Conservation (phyloP, 2,329 filamentous ascomycete species). For the Pseudocercospora pini-densiflorae region DNA sequence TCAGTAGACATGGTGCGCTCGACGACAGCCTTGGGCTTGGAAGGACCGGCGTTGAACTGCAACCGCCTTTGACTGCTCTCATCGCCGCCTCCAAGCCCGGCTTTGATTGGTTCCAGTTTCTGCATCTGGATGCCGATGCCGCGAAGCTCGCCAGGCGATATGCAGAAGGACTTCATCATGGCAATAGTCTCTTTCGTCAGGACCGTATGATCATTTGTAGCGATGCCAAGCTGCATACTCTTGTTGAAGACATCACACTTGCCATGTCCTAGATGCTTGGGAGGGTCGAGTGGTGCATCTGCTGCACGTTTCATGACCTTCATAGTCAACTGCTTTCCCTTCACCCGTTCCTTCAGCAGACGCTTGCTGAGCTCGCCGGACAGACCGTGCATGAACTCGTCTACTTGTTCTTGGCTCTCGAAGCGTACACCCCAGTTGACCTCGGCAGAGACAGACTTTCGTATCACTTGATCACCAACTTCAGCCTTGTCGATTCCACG, state of each 20-base stretch:
- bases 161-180: conserved; percentile 78
- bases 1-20: conserved; percentile 24
- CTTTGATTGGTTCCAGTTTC: conserved; percentile 81
- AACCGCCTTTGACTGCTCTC: conserved; percentile 81
- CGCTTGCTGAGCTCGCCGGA: conserved; percentile 84
- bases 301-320: conserved; percentile 90
- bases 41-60: conserved; percentile 66
- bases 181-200: conserved; percentile 84
- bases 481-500: conserved; percentile 84
- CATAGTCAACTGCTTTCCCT: conserved; percentile 85
- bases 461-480: conserved; percentile 80
- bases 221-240: conserved; percentile 78
- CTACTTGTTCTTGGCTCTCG: conserved; percentile 86
- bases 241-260: conserved; percentile 96
- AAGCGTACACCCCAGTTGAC: conserved; percentile 99
- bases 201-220: conserved; percentile 73
- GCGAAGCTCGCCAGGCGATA: conserved; percentile 89
- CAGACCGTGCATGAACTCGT: conserved; percentile 85
- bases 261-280: conserved; percentile 92
- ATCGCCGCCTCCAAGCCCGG: conserved; percentile 52
- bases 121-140: conserved; percentile 93
- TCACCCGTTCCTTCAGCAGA: conserved; percentile 80
- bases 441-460: conserved; percentile 96
- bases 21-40: conserved; percentile 37
- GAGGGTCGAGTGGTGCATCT: conserved; percentile 87